Percentiles rank a stretch among this genome's conserved stretches.
Evolutionary conservation across 1,139 yeast species (phyloP).

Genomic region (Citeromyces hawaiiensis): DNA sequence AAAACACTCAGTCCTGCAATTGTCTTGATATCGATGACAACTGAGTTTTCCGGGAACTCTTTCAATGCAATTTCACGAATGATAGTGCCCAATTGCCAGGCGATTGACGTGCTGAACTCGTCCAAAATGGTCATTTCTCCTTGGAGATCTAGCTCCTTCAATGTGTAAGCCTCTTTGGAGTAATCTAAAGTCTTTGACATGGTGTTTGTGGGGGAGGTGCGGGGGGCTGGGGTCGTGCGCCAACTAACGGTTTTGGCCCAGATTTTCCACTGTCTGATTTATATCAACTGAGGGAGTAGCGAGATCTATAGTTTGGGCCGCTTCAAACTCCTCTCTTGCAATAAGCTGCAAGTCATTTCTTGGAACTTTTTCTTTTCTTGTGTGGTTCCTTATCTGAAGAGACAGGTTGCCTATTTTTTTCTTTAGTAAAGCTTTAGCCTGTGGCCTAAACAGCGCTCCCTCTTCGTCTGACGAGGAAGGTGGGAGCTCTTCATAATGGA

Average conservation of each 20-base stretch:
- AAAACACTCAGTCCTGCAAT: slow-evolving; percentile 37
- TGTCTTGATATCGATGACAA: slow-evolving; percentile 37
- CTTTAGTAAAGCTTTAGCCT: not conserved
- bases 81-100: slow-evolving; percentile 24
- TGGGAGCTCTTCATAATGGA: not conserved
- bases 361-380: not conserved
- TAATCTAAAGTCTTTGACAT: not conserved
- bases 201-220: not conserved
- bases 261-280: not conserved
- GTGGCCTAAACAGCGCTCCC: not conserved
- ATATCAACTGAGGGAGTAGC: not conserved
- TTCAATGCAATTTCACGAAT: slow-evolving; percentile 18
- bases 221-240: not conserved
- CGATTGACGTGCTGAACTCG: slow-evolving; percentile 18
- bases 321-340: not conserved
- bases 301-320: not conserved
- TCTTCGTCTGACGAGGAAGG: not conserved
- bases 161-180: slow-evolving; percentile 2
- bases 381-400: not conserved
- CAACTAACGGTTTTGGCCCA: not conserved
- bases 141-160: slow-evolving; percentile 2
- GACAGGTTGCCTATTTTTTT: not conserved
- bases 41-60: slow-evolving; percentile 15
- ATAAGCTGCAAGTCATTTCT: not conserved
- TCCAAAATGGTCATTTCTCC: slow-evolving; percentile 11